Percentiles rank a stretch among this genome's conserved stretches.
These are phyloP conservation scores for Mycena capillaripes DNA, from an alignment of 768 basidiomycete species.

Conservation along the genomic window DNA sequence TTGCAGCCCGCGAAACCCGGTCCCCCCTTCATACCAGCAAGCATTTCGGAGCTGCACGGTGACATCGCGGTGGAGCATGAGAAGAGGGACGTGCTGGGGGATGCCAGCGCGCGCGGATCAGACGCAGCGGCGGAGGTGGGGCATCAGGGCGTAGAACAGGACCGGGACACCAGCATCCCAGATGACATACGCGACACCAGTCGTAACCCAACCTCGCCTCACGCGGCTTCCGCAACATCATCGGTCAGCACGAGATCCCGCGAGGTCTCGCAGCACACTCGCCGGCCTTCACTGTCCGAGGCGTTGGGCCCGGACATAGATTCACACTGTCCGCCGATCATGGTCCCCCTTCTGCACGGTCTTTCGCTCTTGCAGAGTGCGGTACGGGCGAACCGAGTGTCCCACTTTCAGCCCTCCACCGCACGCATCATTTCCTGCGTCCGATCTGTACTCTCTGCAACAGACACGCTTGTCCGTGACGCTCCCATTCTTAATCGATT, in stretches of 20 bases:
- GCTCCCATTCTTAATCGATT: slow-evolving; percentile 78
- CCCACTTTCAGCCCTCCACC: slow-evolving; percentile 94
- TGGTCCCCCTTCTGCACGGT: slow-evolving; percentile 88
- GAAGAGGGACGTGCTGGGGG: too few species aligned
- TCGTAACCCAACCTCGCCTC: too few species aligned
- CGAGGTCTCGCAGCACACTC: slow-evolving; percentile 52
- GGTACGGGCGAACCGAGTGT: slow-evolving; percentile 78
- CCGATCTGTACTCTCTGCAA: slow-evolving; percentile 85
- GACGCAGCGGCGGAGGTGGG: too few species aligned
- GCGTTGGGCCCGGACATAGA: slow-evolving; percentile 65
- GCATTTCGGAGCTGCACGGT: too few species aligned
- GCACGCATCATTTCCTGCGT: slow-evolving; percentile 96
- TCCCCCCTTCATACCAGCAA: too few species aligned
- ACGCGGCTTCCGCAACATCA: slow-evolving; percentile 67
- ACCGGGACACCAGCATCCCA: too few species aligned
- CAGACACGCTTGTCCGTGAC: slow-evolving; percentile 89
- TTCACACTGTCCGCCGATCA: slow-evolving; percentile 83
- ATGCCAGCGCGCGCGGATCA: too few species aligned
- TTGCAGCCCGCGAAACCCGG: too few species aligned
- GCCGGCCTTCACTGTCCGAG: slow-evolving; percentile 61
- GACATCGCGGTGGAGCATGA: too few species aligned
- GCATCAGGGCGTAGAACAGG: too few species aligned
- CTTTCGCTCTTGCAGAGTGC: slow-evolving; percentile 89
- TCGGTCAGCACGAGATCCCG: slow-evolving; percentile 64
- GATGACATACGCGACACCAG: too few species aligned